Conservation (phyloP, 345 rosid genomes). For the Pelargonium nanum region DNA sequence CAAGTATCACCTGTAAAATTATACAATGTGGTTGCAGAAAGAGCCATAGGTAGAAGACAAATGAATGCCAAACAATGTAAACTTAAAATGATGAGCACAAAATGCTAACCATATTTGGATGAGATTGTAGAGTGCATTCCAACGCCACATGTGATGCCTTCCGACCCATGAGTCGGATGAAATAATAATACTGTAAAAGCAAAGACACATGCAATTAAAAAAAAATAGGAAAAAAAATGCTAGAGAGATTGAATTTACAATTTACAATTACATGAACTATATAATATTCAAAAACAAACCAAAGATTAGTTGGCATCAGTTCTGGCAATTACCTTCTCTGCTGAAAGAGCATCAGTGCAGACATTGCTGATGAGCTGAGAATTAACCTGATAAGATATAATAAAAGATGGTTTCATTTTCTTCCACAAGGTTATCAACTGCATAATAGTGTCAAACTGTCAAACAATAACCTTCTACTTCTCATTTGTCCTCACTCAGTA, state of each 20-base stretch:
- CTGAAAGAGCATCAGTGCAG: conserved; percentile 96
- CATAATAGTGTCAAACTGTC: neutral
- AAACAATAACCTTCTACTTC: neutral
- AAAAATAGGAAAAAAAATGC: no score
- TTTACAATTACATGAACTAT: no score
- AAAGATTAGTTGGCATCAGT: neutral
- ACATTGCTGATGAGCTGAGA: conserved; percentile 97
- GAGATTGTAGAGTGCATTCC: conserved; percentile 97
- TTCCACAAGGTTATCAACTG: neutral
- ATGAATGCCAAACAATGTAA: neutral
- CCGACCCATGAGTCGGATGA: conserved; percentile 96
- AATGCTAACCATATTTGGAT: conserved; percentile 82
- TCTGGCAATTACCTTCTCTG: conserved; percentile 63
- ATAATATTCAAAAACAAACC: neutral
- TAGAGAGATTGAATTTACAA: no score
- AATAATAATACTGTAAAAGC: conserved; percentile 75
- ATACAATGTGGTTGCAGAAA: neutral
- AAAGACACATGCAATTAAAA: conserved; percentile 7
- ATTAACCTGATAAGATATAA: conserved; percentile 55
- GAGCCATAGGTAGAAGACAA: neutral
- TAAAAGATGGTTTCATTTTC: neutral
- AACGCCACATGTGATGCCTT: conserved; percentile 94
- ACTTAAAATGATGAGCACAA: conserved; percentile 3
- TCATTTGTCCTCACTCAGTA: neutral
- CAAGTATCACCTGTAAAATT: conserved; percentile 64